Conservation (phyloP, 1,284 basidiomycete genomes). For the Sparassis latifolia region DNA sequence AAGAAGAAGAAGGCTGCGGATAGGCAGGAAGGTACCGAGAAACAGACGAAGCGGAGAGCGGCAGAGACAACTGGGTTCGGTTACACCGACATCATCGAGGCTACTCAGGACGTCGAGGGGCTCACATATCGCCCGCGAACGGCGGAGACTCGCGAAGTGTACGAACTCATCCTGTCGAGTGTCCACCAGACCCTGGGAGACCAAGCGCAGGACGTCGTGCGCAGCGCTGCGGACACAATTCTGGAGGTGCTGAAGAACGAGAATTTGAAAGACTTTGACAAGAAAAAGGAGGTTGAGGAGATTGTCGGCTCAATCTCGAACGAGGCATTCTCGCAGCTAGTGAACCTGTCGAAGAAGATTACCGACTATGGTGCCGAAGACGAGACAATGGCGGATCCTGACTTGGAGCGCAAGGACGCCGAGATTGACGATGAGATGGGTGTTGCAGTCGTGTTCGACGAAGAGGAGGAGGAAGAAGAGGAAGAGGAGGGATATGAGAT, state of each 20-base stretch:
- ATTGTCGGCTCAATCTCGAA: conserved; percentile 67
- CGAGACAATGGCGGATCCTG: conserved; percentile 67
- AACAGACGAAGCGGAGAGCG: conserved; percentile 45
- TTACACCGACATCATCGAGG: conserved; percentile 86
- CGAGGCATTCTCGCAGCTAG: conserved; percentile 82
- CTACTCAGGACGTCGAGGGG: conserved; percentile 90
- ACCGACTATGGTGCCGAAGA: conserved; percentile 94
- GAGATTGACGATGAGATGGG: conserved; percentile 92
- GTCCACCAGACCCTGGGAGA: conserved; percentile 87
- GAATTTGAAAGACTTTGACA: conserved; percentile 92
- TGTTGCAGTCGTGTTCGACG: conserved; percentile 94
- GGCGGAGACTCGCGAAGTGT: conserved; percentile 90
- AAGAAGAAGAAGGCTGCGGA: conserved; percentile 82
- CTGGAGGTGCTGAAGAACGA: conserved; percentile 91
- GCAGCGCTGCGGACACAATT: conserved; percentile 89
- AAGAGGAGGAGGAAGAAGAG: conserved; percentile 89
- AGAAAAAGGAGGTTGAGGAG: conserved; percentile 91
- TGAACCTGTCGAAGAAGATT: conserved; percentile 90
- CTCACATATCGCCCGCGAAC: conserved; percentile 90
- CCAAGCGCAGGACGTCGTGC: conserved; percentile 92
- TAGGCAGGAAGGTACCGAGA: conserved; percentile 49
- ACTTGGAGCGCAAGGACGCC: conserved; percentile 70
- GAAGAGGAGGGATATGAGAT: conserved; percentile 84
- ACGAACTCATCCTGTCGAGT: conserved; percentile 85
- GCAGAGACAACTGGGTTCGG: conserved; percentile 59